Base-by-base conservation (phyloP, 2,329 filamentous ascomycete genomes). In the Cladophialophora chaetospira region DNA sequence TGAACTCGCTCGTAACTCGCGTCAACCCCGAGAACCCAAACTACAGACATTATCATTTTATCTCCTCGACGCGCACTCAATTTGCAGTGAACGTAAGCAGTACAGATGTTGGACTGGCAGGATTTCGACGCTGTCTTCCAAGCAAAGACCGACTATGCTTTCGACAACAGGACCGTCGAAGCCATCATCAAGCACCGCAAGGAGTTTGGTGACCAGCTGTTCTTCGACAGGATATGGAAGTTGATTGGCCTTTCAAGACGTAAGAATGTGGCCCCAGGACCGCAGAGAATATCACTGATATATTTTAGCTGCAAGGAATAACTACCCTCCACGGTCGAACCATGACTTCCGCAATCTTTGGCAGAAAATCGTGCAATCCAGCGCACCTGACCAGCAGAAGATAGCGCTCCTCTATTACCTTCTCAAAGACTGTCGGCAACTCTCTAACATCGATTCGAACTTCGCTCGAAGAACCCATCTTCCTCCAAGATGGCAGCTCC, bases 401-500 rank as follows among this genome's bases (percentile, higher is more conserved):
- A 84, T 91, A 63, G 89, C 90, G 15, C 81, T 94, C 45, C 79
- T 95, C 62, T 95, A 89, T 77, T 96, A 95, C 71, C 77, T 95
- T 35, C 80, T 95, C 2, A 86, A 90, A 67, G 89, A 95, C 70
- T 83, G 88, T 68, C 83, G 87, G 66, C 73, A 77, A 35, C 72
- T 74, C 10, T 69, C 75, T 25, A 77, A 81, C 49, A 77, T 78
- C 17, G 77, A 79, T 3, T 72, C 79, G 15, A 77, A 81, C 31
- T 91, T 93, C 65, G 84, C 86, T 13, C 72, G 74, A 38, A 75
- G 75, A 21, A 85, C 84, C 4, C 85, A 86, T 61, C 79, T 95
- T 49, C 89, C 91, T 1, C 79, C 81, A 53, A 89, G 87, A 64
- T 95, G 93, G 71, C 84, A 86, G 71, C 84, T 89, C 43, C 89